These are phyloP conservation scores for Kazachstania taianensis DNA, from an alignment of 805 yeast genomes.

Conservation along the genomic window DNA sequence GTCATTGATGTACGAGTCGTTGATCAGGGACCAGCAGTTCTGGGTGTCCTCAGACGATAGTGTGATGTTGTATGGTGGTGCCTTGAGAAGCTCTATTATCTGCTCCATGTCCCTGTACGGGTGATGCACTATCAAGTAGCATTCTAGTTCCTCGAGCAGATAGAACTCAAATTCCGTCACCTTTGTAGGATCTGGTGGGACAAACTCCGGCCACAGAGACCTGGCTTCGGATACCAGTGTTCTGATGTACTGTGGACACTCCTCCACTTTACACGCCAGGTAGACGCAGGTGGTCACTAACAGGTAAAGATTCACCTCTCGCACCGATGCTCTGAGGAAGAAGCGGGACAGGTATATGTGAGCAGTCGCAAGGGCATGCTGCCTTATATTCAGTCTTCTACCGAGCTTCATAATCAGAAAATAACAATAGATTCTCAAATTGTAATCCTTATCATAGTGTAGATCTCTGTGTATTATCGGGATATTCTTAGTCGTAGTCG, in stretches of 20 bases:
- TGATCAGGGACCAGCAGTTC: slow-evolving; percentile 79
- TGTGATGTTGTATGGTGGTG: slow-evolving; percentile 16
- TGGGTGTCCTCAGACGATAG: slow-evolving; percentile 63
- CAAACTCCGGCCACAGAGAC: slow-evolving; percentile 87
- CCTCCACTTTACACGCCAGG: slow-evolving; percentile 88
- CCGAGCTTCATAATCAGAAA: slow-evolving; percentile 68
- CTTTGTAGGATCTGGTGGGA: slow-evolving; percentile 83
- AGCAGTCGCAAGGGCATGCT: slow-evolving; percentile 79
- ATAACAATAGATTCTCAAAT: slow-evolving; percentile 71
- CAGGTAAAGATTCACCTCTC: slow-evolving; percentile 75
- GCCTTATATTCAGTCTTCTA: slow-evolving; percentile 65
- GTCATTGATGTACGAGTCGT: slow-evolving; percentile 85
- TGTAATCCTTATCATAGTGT: slow-evolving; percentile 40
- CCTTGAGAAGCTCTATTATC: slow-evolving; percentile 36
- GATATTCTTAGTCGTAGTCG: slow-evolving; percentile 31
- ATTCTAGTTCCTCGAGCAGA: slow-evolving; percentile 75
- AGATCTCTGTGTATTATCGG: slow-evolving; percentile 33
- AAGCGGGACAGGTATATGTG: slow-evolving; percentile 79
- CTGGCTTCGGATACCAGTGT: slow-evolving; percentile 77
- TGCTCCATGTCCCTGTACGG: slow-evolving; percentile 58
- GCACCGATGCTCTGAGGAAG: slow-evolving; percentile 56
- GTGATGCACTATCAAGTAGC: slow-evolving; percentile 62
- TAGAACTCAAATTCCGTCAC: slow-evolving; percentile 95
- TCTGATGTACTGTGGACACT: slow-evolving; percentile 88
- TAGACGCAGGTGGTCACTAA: slow-evolving; percentile 79